Conservation (phyloP, 345 rosid species). For the Stellera chamaejasme region DNA sequence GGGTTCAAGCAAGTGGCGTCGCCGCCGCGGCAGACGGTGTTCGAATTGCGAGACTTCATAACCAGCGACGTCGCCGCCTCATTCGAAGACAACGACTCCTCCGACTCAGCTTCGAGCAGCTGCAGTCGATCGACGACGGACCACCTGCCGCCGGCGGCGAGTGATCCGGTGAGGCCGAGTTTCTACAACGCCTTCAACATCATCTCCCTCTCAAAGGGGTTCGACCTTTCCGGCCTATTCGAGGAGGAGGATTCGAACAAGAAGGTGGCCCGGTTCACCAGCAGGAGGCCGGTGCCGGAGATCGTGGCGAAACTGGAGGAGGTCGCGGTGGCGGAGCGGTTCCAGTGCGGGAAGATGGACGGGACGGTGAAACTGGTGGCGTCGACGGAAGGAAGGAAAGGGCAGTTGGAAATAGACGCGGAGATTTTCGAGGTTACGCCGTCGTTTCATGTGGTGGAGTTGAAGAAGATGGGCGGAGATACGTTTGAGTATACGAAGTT, state of each 20-base stretch:
- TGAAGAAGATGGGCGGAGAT: slow-evolving; percentile 70
- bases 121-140: no score
- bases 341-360: slow-evolving; percentile 35
- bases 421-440: slow-evolving; percentile 77
- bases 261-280: slow-evolving; percentile 42
- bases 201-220: slow-evolving; percentile 72
- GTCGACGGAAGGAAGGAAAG: slow-evolving; percentile 70
- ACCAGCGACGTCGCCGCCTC: slow-evolving; percentile 37
- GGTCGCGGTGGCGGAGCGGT: slow-evolving; percentile 51
- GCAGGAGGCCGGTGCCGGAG: slow-evolving; percentile 41
- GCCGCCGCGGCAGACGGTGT: slow-evolving; percentile 31
- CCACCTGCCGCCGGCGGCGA: neutral
- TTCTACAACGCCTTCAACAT: slow-evolving; percentile 72
- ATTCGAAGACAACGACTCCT: slow-evolving; percentile 11
- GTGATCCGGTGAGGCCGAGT: slow-evolving; percentile 26
- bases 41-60: slow-evolving; percentile 14
- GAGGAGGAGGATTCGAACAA: slow-evolving; percentile 33
- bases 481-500: slow-evolving; percentile 66
- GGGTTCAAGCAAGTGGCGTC: slow-evolving; percentile 44
- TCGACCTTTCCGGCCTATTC: slow-evolving; percentile 68
- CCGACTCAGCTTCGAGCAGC: slow-evolving; percentile 13
- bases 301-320: slow-evolving; percentile 71
- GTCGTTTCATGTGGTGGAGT: slow-evolving; percentile 60
- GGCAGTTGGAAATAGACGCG: slow-evolving; percentile 59
- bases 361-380: slow-evolving; percentile 59